phyloP scores from a whole-genome alignment of 2,329 filamentous ascomycete genomes.

The Cordyceps javanica region DNA sequence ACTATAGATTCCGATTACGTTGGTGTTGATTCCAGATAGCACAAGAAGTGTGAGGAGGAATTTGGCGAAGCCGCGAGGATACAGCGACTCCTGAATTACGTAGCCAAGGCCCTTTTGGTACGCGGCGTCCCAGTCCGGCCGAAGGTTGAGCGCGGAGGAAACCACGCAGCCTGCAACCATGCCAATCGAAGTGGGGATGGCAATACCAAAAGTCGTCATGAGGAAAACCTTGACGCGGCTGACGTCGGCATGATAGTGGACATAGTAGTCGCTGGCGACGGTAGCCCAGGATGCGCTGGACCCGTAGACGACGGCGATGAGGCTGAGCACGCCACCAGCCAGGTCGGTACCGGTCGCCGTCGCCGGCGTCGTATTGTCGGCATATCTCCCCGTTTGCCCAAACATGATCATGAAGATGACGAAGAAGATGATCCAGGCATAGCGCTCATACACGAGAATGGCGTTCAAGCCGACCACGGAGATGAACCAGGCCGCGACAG shows the following conservation, averaged over 20 bases:
- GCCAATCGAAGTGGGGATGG: slow-evolving; percentile 42
- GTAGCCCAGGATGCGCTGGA: slow-evolving; percentile 43
- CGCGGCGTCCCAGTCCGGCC: slow-evolving; percentile 30
- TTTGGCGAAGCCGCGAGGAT: slow-evolving; percentile 40
- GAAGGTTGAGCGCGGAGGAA: slow-evolving; percentile 34
- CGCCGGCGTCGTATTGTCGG: slow-evolving; percentile 32
- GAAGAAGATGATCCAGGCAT: slow-evolving; percentile 42
- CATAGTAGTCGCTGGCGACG: slow-evolving; percentile 36
- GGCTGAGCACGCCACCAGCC: slow-evolving; percentile 33
- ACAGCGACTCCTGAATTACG: slow-evolving; percentile 38
- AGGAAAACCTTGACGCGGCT: slow-evolving; percentile 41
- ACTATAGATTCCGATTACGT: slow-evolving; percentile 33
- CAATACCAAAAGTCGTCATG: slow-evolving; percentile 41
- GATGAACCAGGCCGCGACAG: slow-evolving; percentile 41
- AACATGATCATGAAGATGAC: slow-evolving; percentile 45
- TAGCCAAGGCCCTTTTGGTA: slow-evolving; percentile 39
- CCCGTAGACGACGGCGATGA: slow-evolving; percentile 42
- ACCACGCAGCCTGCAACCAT: slow-evolving; percentile 40
- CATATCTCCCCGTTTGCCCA: slow-evolving; percentile 36
- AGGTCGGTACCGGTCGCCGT: slow-evolving; percentile 28
- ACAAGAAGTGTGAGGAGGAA: slow-evolving; percentile 32
- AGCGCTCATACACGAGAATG: slow-evolving; percentile 44
- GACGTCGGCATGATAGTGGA: slow-evolving; percentile 40
- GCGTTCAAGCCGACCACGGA: slow-evolving; percentile 46
- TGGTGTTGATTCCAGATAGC: slow-evolving; percentile 31